A percentile compares a stretch with the other conserved stretches of the same genome.
These are phyloP conservation scores for Apophysomyces trapeziformis DNA, from an alignment of 371 early-diverging fungal genomes.

Conservation along the genomic window DNA sequence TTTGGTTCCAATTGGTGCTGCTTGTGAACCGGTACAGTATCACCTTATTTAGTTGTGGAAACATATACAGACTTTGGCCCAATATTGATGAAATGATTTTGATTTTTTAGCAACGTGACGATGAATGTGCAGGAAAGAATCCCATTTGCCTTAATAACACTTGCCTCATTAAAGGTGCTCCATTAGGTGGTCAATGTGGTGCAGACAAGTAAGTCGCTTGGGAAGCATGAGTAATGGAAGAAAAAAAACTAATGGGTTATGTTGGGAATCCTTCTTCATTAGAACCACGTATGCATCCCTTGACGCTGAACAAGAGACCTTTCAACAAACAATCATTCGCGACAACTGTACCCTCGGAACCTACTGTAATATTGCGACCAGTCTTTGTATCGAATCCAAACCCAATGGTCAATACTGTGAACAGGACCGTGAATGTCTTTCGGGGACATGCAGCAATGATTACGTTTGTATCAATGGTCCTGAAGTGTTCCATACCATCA, in stretches of 20 bases:
- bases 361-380: conserved; percentile 26
- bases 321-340: conserved; percentile 46
- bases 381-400: conserved; percentile 39
- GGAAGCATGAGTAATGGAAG: no score
- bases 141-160: conserved; percentile 49
- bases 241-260: no score
- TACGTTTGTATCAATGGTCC: conserved; percentile 45
- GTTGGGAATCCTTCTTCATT: background rate
- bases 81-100: no score
- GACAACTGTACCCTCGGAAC: conserved; percentile 51
- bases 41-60: background rate
- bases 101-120: conserved; percentile 51
- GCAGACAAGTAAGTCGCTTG: conserved; percentile 40
- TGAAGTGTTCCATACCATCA: conserved; percentile 46
- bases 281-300: conserved; percentile 33
- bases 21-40: conserved; percentile 37
- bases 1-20: conserved; percentile 25
- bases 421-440: conserved; percentile 52
- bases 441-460: conserved; percentile 39
- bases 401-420: conserved; percentile 23
- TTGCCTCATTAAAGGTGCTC: conserved; percentile 47
- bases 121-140: conserved; percentile 43
- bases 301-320: conserved; percentile 28
- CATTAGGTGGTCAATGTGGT: conserved; percentile 49
- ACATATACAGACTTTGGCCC: no score